phyloP scores from a whole-genome alignment of 1,284 basidiomycete species.

The Tetrapyrgos nigripes region DNA sequence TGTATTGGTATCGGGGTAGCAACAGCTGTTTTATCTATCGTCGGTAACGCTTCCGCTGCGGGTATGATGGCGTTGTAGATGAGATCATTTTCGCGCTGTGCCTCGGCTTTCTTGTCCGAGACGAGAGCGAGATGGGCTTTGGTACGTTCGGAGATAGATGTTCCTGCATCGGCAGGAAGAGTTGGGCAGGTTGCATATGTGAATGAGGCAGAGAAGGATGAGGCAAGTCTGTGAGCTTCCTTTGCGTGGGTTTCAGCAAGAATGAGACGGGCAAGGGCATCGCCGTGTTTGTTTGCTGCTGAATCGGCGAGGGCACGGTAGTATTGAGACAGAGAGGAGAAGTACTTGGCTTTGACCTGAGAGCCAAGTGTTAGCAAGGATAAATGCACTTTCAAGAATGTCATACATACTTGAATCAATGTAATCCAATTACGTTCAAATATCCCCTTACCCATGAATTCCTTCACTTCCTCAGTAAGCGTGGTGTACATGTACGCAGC shows the following conservation, averaged over 20 bases:
- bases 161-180: constrained; percentile 87
- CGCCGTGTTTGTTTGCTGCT: constrained; percentile 83
- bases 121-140: constrained; percentile 85
- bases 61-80: constrained; percentile 98
- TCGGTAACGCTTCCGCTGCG: constrained; percentile 78
- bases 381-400: constrained; percentile 3
- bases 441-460: constrained; percentile 94
- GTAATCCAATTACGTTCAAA: constrained; percentile 96
- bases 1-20: constrained; percentile 90
- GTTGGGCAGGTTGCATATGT: constrained; percentile 78
- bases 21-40: constrained; percentile 81
- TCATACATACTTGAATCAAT: constrained; percentile 70
- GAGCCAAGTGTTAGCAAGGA: constrained; percentile 11
- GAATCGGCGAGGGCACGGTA: constrained; percentile 85
- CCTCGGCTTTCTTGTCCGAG: constrained; percentile 78
- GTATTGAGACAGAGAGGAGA: constrained; percentile 88
- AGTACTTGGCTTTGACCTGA: constrained; percentile 93
- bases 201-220: constrained; percentile 79
- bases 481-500: constrained; percentile 82
- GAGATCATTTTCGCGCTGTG: constrained; percentile 92
- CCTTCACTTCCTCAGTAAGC: constrained; percentile 90
- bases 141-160: constrained; percentile 81
- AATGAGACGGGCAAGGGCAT: constrained; percentile 83
- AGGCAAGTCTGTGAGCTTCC: constrained; percentile 79
- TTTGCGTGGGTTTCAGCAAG: constrained; percentile 86